These are phyloP conservation scores for Eucalyptus sideroxylon DNA, from an alignment of 345 rosid species.

Conservation along the genomic window DNA sequence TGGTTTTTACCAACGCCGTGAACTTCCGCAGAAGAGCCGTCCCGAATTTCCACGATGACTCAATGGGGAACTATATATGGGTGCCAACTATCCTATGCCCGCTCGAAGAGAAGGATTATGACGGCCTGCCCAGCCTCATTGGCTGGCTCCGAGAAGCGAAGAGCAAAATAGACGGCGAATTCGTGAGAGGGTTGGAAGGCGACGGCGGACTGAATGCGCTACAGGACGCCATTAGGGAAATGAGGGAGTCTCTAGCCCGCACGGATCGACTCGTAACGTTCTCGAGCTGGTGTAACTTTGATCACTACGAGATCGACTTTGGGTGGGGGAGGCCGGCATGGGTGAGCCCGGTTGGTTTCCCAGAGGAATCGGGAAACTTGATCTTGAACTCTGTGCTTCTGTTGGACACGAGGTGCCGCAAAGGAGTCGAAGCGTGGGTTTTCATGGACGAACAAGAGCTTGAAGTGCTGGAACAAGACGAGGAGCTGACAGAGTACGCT, in stretches of 20 bases:
- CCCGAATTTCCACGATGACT: background rate
- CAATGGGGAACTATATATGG: background rate
- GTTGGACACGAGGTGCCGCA: background rate
- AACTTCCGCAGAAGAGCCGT: background rate
- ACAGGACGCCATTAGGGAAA: background rate
- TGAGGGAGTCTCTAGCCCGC: background rate
- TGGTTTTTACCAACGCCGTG: background rate
- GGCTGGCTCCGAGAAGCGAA: background rate
- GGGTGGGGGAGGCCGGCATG: constrained; percentile 9
- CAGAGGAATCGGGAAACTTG: background rate
- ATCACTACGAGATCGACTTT: background rate
- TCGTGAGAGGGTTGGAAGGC: background rate
- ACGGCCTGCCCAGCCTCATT: background rate
- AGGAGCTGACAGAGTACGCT: background rate
- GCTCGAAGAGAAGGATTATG: background rate
- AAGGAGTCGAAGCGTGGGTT: background rate
- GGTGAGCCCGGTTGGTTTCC: background rate
- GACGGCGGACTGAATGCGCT: background rate
- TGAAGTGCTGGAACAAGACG: background rate
- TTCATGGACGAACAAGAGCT: background rate
- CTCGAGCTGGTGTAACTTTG: background rate
- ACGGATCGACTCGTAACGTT: background rate
- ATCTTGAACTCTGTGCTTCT: background rate
- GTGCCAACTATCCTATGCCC: background rate
- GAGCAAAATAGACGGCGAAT: background rate